Evolutionary conservation across 176 grass and related monocot species (phyloP).

Genomic region (Poa pratensis): DNA sequence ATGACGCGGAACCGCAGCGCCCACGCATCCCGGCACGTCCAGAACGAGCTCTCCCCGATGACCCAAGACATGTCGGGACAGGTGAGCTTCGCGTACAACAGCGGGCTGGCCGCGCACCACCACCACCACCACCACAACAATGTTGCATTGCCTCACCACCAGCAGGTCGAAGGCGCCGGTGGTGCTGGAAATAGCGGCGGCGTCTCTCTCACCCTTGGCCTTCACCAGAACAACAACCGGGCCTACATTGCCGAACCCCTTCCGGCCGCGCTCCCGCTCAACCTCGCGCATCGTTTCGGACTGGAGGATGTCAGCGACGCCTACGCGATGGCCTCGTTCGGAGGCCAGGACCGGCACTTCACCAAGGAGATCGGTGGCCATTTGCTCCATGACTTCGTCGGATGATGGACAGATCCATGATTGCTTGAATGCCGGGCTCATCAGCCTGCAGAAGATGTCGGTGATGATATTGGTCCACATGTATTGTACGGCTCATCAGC

Average conservation of each 20-base stretch:
- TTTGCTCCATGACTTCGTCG: constrained; percentile 93
- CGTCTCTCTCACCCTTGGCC: constrained; percentile 85
- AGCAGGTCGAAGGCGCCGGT: constrained; percentile 34
- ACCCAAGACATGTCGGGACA: constrained; percentile 51
- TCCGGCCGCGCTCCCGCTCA: constrained; percentile 59
- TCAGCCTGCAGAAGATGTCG: not conserved
- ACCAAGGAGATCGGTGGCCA: constrained; percentile 75
- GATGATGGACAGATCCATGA: constrained; percentile 48
- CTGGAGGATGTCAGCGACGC: constrained; percentile 84
- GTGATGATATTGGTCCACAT: not conserved
- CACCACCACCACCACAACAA: constrained; percentile 19
- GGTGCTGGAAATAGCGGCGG: constrained; percentile 30
- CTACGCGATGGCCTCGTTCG: constrained; percentile 71
- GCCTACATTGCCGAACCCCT: constrained; percentile 69
- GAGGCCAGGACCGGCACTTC: constrained; percentile 73
- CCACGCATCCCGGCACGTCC: constrained; percentile 41
- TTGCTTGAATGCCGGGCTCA: not conserved
- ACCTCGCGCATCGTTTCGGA: constrained; percentile 74
- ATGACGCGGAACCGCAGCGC: constrained; percentile 41
- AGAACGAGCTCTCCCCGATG: constrained; percentile 61
- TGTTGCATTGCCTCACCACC: not conserved
- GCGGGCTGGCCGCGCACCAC: constrained; percentile 37
- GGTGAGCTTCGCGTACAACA: constrained; percentile 64
- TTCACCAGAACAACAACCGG: constrained; percentile 79
- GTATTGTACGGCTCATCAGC: constrained; percentile 38